phyloP scores from a whole-genome alignment of 805 yeast genomes.

The Candida parachauliodes region DNA sequence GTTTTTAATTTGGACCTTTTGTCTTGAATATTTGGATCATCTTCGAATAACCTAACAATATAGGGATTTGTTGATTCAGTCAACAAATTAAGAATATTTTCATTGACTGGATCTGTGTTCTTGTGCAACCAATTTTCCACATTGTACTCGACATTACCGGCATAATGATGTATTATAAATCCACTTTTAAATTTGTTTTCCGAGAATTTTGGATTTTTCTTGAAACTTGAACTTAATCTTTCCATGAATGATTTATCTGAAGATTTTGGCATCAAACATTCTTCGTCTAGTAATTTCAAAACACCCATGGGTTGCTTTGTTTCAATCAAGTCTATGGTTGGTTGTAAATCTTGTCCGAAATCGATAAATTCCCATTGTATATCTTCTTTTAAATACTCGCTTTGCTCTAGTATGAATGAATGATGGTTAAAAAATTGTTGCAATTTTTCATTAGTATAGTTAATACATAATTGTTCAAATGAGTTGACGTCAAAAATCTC shows the following conservation, averaged over 20 bases:
- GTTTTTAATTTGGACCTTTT: constrained; percentile 45
- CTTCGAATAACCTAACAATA: constrained; percentile 51
- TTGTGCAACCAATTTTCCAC: constrained; percentile 92
- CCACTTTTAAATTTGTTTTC: constrained; percentile 75
- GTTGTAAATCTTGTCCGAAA: constrained; percentile 91
- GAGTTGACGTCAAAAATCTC: constrained; percentile 57
- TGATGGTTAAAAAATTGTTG: constrained; percentile 64
- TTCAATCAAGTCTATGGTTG: constrained; percentile 91
- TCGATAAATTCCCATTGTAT: constrained; percentile 76
- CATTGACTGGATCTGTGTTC: constrained; percentile 90
- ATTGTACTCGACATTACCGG: constrained; percentile 92
- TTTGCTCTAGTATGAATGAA: constrained; percentile 57
- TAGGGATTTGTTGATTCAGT: constrained; percentile 54
- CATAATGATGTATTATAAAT: constrained; percentile 86
- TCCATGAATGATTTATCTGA: constrained; percentile 80
- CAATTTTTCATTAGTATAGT: constrained; percentile 56
- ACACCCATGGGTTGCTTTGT: constrained; percentile 71
- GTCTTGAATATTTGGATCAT: constrained; percentile 23
- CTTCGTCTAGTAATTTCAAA: constrained; percentile 86
- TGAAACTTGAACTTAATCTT: constrained; percentile 66
- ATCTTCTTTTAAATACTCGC: constrained; percentile 56
- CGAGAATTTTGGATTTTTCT: constrained; percentile 49
- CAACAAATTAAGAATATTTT: constrained; percentile 61
- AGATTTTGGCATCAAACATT: constrained; percentile 90
- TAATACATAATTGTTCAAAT: constrained; percentile 59